Evolutionary conservation across 1,139 yeast genomes (phyloP).

Genomic region (Saccharomyces pastorianus): DNA sequence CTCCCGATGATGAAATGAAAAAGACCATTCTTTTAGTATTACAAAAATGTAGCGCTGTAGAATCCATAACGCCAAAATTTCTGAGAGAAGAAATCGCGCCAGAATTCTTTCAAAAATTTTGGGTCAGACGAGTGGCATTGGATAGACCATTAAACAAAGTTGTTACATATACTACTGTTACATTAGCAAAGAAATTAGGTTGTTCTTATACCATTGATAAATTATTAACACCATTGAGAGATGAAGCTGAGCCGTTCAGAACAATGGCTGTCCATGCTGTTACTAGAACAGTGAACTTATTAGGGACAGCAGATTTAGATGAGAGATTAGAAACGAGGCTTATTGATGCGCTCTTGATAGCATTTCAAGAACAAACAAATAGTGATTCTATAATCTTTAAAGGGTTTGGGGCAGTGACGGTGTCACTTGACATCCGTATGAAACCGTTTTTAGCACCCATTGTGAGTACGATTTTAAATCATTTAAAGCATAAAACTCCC

Average conservation of each 20-base stretch:
- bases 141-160: constrained; percentile 47
- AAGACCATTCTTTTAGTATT: constrained; percentile 57
- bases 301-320: constrained; percentile 44
- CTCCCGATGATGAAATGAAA: constrained; percentile 89
- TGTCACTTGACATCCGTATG: constrained; percentile 60
- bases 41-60: constrained; percentile 49
- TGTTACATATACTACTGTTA: constrained; percentile 68
- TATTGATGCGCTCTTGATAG: constrained; percentile 75
- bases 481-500: constrained; percentile 65
- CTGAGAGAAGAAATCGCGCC: constrained; percentile 47
- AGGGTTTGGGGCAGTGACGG: constrained; percentile 59
- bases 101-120: constrained; percentile 63
- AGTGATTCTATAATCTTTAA: constrained; percentile 49
- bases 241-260: constrained; percentile 74
- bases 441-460: constrained; percentile 72
- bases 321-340: constrained; percentile 57
- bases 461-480: constrained; percentile 62
- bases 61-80: constrained; percentile 42
- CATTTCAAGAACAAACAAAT: constrained; percentile 70
- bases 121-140: constrained; percentile 66
- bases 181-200: constrained; percentile 62
- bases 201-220: constrained; percentile 51
- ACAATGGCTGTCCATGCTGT: constrained; percentile 72
- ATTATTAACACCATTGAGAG: constrained; percentile 56
- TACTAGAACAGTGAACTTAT: constrained; percentile 38